phyloP scores from a whole-genome alignment of 2,329 filamentous ascomycete species.

The Cryphonectria radicalis region DNA sequence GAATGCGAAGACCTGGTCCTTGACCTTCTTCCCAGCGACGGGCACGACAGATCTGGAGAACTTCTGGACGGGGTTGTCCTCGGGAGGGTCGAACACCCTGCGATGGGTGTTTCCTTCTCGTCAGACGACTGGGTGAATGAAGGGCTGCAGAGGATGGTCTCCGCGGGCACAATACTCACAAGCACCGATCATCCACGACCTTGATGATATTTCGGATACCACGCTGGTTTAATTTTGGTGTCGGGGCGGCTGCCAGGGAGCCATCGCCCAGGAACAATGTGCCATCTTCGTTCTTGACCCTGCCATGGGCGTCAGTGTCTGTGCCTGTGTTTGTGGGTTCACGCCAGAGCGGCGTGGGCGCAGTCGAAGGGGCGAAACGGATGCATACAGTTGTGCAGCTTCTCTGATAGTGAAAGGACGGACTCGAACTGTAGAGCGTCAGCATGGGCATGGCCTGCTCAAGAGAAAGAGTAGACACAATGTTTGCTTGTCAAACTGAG shows the following conservation, averaged over 20 bases:
- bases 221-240: conserved; percentile 82
- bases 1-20: conserved; percentile 97
- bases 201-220: conserved; percentile 93
- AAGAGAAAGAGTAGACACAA: neutral
- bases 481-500: no score
- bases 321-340: neutral
- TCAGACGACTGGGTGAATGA: neutral
- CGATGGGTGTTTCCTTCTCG: neutral
- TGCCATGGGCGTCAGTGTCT: conserved; percentile 35
- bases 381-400: conserved; percentile 79
- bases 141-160: neutral
- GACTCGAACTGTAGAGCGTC: conserved; percentile 60
- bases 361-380: neutral
- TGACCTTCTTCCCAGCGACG: conserved; percentile 82
- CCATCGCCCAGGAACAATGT: conserved; percentile 96
- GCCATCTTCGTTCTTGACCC: conserved; percentile 75
- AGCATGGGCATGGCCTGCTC: conserved; percentile 32
- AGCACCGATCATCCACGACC: conserved; percentile 91
- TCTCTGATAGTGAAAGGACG: conserved; percentile 84
- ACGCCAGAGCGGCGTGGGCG: neutral
- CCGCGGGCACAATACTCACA: conserved; percentile 64
- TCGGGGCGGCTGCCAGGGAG: conserved; percentile 83
- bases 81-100: conserved; percentile 95
- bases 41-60: conserved; percentile 83
- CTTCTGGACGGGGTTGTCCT: conserved; percentile 88